phyloP scores from a whole-genome alignment of 108 stramenopile species.

The Fragilariopsis cylindrus region DNA sequence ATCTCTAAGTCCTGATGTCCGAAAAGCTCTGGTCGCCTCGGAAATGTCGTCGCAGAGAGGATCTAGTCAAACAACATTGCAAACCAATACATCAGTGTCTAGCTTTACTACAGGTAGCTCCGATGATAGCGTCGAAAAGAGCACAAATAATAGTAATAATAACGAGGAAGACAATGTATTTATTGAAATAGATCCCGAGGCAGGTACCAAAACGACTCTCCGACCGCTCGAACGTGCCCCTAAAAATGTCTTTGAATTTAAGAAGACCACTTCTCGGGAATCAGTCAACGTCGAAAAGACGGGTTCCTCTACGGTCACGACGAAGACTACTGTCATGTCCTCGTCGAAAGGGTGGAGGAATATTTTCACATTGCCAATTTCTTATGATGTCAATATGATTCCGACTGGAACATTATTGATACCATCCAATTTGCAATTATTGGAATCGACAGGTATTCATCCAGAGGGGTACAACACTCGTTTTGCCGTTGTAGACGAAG shows the following conservation, averaged over 20 bases:
- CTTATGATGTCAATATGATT: constrained; percentile 88
- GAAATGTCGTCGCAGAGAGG: constrained; percentile 45
- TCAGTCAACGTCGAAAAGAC: constrained; percentile 61
- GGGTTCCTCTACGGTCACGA: constrained; percentile 64
- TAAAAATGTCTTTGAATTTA: constrained; percentile 78
- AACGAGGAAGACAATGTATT: constrained; percentile 18
- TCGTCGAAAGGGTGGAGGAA: constrained; percentile 83
- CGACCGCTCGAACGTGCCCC: constrained; percentile 84
- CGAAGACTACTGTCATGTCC: constrained; percentile 77
- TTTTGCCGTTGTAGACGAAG: constrained; percentile 84
- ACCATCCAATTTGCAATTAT: constrained; percentile 63
- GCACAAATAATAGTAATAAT: constrained; percentile 24
- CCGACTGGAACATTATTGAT: constrained; percentile 79
- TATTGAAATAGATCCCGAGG: constrained; percentile 61
- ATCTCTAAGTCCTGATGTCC: constrained; percentile 60
- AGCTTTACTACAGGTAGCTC: constrained; percentile 46
- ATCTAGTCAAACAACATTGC: constrained; percentile 15
- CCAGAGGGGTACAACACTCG: constrained; percentile 80
- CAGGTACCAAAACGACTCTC: constrained; percentile 63
- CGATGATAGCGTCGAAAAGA: constrained; percentile 26
- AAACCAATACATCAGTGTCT: constrained; percentile 37
- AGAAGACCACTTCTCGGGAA: constrained; percentile 65
- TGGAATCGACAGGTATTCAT: constrained; percentile 80
- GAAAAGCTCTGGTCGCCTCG: constrained; percentile 60
- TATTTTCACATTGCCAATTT: constrained; percentile 84